Percentiles rank a stretch among this genome's conserved stretches.
These are phyloP conservation scores for Papiliotrema laurentii DNA, from an alignment of 1,284 basidiomycete genomes.

Conservation along the genomic window DNA sequence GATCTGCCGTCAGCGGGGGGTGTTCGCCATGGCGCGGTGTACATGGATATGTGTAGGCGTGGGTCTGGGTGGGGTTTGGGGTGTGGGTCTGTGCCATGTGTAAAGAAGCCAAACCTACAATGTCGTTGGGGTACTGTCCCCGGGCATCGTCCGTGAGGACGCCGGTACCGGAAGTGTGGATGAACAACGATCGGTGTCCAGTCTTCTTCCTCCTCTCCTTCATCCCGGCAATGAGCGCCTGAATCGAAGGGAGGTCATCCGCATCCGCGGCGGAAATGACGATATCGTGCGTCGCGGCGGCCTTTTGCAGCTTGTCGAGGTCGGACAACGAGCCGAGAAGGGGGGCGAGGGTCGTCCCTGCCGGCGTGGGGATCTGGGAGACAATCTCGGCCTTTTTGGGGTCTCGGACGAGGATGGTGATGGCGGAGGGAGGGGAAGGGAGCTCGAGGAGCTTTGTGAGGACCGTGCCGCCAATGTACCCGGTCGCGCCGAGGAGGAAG, in stretches of 20 bases:
- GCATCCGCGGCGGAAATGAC: slow-evolving; percentile 41
- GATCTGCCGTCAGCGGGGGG: slow-evolving; percentile 10
- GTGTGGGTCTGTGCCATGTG: background rate
- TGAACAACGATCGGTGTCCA: slow-evolving; percentile 34
- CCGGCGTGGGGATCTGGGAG: background rate
- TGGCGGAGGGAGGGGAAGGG: slow-evolving; percentile 8
- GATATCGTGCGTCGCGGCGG: slow-evolving; percentile 36
- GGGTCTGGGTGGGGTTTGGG: too few species aligned
- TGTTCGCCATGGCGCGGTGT: too few species aligned
- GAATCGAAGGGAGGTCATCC: slow-evolving; percentile 32
- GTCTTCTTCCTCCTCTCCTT: slow-evolving; percentile 34
- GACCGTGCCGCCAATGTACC: slow-evolving; percentile 29
- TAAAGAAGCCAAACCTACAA: slow-evolving; percentile 8
- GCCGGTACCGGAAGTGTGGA: slow-evolving; percentile 47
- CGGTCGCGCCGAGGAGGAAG: slow-evolving; percentile 40
- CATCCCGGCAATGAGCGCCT: slow-evolving; percentile 41
- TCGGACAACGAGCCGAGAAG: slow-evolving; percentile 33
- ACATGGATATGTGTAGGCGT: too few species aligned
- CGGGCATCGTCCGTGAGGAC: slow-evolving; percentile 33
- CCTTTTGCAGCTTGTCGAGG: slow-evolving; percentile 25
- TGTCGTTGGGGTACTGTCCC: slow-evolving; percentile 22
- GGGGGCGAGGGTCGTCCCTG: slow-evolving; percentile 12
- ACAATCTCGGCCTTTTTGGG: slow-evolving; percentile 26
- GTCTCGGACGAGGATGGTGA: slow-evolving; percentile 27
- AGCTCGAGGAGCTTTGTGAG: slow-evolving; percentile 16